phyloP scores from a whole-genome alignment of 371 early-diverging fungal genomes.

The Capniomyces stellatus region DNA sequence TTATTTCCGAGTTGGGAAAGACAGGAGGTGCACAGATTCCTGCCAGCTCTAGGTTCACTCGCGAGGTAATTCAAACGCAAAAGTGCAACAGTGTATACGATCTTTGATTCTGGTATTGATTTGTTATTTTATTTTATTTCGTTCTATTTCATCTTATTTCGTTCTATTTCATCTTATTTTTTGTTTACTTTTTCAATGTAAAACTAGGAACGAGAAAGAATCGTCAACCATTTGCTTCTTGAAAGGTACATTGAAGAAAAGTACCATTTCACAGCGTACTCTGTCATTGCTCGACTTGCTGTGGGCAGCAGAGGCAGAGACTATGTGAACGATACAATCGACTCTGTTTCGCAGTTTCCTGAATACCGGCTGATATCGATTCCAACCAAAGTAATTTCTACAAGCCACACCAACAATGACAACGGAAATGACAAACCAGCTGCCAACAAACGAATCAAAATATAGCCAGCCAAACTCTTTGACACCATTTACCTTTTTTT shows the following conservation, averaged over 20 bases:
- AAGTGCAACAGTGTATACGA: slow-evolving; percentile 1
- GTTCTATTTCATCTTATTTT: too few relatives aligned
- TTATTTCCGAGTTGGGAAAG: slow-evolving; percentile 6
- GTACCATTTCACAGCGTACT: slow-evolving; percentile 37
- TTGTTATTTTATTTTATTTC: slow-evolving; percentile 5
- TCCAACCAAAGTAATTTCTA: neutral
- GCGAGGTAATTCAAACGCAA: slow-evolving; percentile 24
- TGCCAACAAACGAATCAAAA: neutral
- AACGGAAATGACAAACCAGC: neutral
- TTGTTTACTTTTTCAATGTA: too few relatives aligned
- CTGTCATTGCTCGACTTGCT: slow-evolving; percentile 29
- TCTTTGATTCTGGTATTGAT: slow-evolving; percentile 5
- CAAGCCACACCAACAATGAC: neutral
- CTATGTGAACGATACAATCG: neutral
- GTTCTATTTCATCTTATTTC: too few relatives aligned
- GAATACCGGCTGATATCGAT: neutral
- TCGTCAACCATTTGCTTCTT: slow-evolving; percentile 30
- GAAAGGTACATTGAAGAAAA: slow-evolving; percentile 31
- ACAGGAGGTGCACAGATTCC: neutral
- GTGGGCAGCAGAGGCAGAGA: slow-evolving; percentile 6
- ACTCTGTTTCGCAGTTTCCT: neutral
- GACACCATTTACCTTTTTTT: neutral
- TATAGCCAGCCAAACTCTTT: neutral
- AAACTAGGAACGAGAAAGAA: slow-evolving; percentile 29
- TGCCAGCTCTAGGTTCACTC: slow-evolving; percentile 4